A percentile compares a stretch with the other conserved stretches of the same genome.
Conservation (phyloP, 805 yeast genomes). For the Blastobotrys robertii region DNA sequence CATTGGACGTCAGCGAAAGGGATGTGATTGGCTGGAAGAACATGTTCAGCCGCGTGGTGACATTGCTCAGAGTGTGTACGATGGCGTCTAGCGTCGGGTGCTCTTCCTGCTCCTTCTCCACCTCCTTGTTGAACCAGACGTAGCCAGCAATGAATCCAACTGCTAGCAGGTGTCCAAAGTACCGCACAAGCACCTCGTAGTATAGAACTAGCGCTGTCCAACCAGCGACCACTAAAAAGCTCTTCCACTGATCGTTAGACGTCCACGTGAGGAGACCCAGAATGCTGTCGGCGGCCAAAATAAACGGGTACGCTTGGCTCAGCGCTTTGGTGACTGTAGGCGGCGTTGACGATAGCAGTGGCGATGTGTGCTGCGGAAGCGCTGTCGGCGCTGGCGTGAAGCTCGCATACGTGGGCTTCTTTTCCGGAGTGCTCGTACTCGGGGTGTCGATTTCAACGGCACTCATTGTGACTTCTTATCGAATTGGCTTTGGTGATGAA, state of each 20-base stretch:
- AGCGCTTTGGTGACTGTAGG: slow-evolving; percentile 81
- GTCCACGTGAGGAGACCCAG: slow-evolving; percentile 86
- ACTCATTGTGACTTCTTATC: too few species aligned
- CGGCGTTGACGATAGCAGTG: slow-evolving; percentile 80
- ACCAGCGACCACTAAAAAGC: slow-evolving; percentile 48
- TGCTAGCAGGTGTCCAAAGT: slow-evolving; percentile 69
- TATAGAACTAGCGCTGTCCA: slow-evolving; percentile 58
- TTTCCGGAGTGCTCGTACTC: neutral
- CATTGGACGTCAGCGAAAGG: slow-evolving; percentile 61
- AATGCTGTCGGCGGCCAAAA: slow-evolving; percentile 58
- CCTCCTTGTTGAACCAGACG: slow-evolving; percentile 17
- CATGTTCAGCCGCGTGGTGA: slow-evolving; percentile 67
- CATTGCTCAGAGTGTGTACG: slow-evolving; percentile 62
- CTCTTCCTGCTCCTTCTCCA: slow-evolving; percentile 38
- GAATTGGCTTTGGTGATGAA: too few species aligned
- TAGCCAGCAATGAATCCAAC: slow-evolving; percentile 31
- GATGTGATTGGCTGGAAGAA: slow-evolving; percentile 71
- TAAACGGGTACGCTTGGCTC: slow-evolving; percentile 75
- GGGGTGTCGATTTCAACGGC: too few species aligned
- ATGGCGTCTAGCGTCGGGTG: slow-evolving; percentile 84
- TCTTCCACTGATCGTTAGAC: slow-evolving; percentile 68
- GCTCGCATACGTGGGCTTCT: slow-evolving; percentile 25
- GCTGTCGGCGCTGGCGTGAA: slow-evolving; percentile 27
- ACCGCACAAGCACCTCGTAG: slow-evolving; percentile 67
- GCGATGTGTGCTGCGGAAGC: slow-evolving; percentile 52